Base-by-base conservation (phyloP, 163 green algal genomes). In the Prototheca wickerhamii region DNA sequence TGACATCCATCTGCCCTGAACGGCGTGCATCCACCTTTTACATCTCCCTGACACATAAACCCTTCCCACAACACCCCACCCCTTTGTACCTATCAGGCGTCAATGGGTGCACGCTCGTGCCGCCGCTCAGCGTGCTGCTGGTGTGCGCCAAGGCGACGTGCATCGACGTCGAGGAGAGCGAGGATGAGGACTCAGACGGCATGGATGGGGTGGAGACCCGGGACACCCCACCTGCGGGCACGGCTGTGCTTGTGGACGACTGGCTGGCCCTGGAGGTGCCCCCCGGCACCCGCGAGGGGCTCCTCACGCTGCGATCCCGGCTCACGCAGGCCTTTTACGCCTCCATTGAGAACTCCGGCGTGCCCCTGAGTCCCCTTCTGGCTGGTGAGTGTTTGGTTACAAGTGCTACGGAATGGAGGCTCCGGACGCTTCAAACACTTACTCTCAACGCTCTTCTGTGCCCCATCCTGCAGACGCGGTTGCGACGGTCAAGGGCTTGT, bases 51-150 rank as follows among this genome's bases (percentile, higher is more conserved):
- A 49, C 40, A 49, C 18, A 44, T 2, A 21, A 20, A 18, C 12
- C 34, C 25, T 35, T n/a, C 7, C 43, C n/a, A 29, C 5, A 51
- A 10, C 57, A 6, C 57, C 33, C 3, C 54, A 31, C 18, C 1
- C 23, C 35, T 51, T 62, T 15, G 25, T 29, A 10, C 37, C 60
- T n/a, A 34, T 32, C 58, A 72, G 65, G 70, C 53, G 54, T 77
- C 49, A 72, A 73, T 53, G 53, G 23, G 34, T 72, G 64, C 40
- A 82, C 75, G 3, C 46, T 58, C 3, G 64, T 81, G 35, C 55
- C 62, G 32, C 56, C 76, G 2, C 69, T 80, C 54, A 58, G 71
- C 1, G 44, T 81, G 31, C 46, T 74, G 53, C 57, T 84, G 69
- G 67, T 73, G 53, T 58, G 67, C 10, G 42, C 29, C 3, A 21